Conservation (phyloP, 1,284 basidiomycete genomes). For the Sanghuangporus baumii region DNA sequence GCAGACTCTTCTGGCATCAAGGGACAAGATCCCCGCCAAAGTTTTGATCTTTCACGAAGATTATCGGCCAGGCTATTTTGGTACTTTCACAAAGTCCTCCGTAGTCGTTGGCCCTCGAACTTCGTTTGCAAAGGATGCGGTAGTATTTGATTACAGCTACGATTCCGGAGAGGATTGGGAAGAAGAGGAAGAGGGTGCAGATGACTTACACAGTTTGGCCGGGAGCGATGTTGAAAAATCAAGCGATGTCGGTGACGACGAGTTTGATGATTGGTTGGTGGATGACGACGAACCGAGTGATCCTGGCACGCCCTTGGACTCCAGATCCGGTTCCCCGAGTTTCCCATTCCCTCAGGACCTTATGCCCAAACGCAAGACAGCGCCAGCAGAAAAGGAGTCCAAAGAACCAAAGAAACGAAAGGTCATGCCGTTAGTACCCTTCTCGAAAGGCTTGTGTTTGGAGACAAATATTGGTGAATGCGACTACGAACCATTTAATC, state of each 20-base stretch:
- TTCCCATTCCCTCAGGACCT: constrained; percentile 33
- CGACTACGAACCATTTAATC: constrained; percentile 56
- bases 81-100: constrained; percentile 80
- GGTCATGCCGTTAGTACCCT: constrained; percentile 68
- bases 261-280: constrained; percentile 68
- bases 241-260: constrained; percentile 50
- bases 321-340: constrained; percentile 35
- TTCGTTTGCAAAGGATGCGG: constrained; percentile 65
- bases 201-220: constrained; percentile 61
- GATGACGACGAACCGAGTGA: constrained; percentile 64
- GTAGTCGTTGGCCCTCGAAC: constrained; percentile 64
- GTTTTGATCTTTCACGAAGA: constrained; percentile 73
- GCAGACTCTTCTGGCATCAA: constrained; percentile 50
- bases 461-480: constrained; percentile 58
- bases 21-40: constrained; percentile 59
- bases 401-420: constrained; percentile 61
- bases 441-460: constrained; percentile 73
- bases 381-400: constrained; percentile 35
- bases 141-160: constrained; percentile 73
- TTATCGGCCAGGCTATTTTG: constrained; percentile 77
- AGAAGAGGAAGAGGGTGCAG: constrained; percentile 64
- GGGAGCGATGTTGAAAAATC: constrained; percentile 59
- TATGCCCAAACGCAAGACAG: constrained; percentile 46
- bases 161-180: constrained; percentile 88
- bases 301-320: constrained; percentile 32